Evolutionary conservation across 495 filamentous ascomycete species (phyloP), one percentile per base, ranked within the genome.

Genomic region (Aspergillus campestris): DNA sequence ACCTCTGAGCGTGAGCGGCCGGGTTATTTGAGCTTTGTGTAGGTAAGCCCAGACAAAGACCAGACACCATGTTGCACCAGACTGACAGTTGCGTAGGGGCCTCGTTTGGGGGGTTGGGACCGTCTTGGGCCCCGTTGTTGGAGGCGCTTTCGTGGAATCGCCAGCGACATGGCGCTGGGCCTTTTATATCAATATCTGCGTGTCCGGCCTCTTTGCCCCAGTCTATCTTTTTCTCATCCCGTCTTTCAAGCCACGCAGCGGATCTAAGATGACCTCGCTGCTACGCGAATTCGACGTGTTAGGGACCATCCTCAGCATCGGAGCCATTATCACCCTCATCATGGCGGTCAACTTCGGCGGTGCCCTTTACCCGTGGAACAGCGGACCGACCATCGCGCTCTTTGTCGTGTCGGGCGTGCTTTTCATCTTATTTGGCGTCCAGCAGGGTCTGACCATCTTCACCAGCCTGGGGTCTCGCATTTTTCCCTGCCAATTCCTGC

Each of bases 151-250:
- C 39, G 47, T 57, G 10, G 51, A 57, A 9, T 56, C 51, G 29
- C n/a, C 36, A 6, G 64, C 61, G 0, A 60, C 55, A 1, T 75
- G 73, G 73, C 45, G 71, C 43, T 74, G 68, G 69, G 51, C 47
- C 0, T 61, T 58, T 44, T 63, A 61, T 14, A 54, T 87, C 58
- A 87, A 83, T 52, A 61, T 82, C 11, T 47, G 67, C 27, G 58
- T 81, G 18, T 71, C 67, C 14, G 80, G 51, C 7, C 45, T 69
- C 5, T 69, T 69, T 18, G 58, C 69, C 1, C 81, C 81, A 0
- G 62, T 73, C 34, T 83, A 76, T 51, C 5, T 83, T 32, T 73
- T 79, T 52, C 40, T 76, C 32, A 53, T 82, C 9, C 76, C 75
- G 0, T 52, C 62, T 10, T 54, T 66, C 40, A 60, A 74, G 44